Evolutionary conservation across 108 stramenopile species (phyloP), one percentile per base, ranked within the genome.

Genomic region (Skeletonema costatum): DNA sequence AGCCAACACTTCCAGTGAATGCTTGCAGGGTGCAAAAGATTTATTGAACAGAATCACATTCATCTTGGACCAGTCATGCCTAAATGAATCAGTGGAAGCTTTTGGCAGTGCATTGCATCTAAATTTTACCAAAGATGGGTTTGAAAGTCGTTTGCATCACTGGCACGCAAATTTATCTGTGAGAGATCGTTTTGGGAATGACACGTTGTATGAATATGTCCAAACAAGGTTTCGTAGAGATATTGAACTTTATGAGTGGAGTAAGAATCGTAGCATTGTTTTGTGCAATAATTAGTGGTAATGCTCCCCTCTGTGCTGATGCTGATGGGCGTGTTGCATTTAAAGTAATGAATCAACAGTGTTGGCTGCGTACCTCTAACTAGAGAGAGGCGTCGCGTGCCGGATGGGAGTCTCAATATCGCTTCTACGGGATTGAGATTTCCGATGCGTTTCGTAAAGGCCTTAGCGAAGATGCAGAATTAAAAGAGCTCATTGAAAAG

Each of bases 221-320:
- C n/a, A 63, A 5, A 13, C 50, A 4, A 41, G 75, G 9, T 83
- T 83, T 73, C 44, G 46, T 19, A 32, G 68, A 32, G 86, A 84
- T 42, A 86, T 86, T 64, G 79, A 74, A 50, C 60, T 86, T 32
- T 81, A 86, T 72, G 79, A 86, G 74, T 83, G 78, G 78, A 65
- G 78, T 39, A 86, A 86, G 46, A 41, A 31, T 5, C 60, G 38
- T 25, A 79, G 73, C 65, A 48, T 86, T 16, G 86, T 86, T n/a
- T 61, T 66, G 16, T 86, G 86, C 51, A 12, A 31, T 30, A 16
- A n/a, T 13, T 31, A 10, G 29, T 58, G 10, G 5, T 25, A 25
- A n/a, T 25, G 25, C 25, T 25, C 25, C 25, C 25, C 25, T 25
- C 25, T 25, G 25, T 25, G 25, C 25, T 25, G 25, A 25, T 25